Evolutionary conservation across 1,139 yeast species (phyloP), one percentile per base, ranked within the genome.

Genomic region (Pichiaceae sp.): DNA sequence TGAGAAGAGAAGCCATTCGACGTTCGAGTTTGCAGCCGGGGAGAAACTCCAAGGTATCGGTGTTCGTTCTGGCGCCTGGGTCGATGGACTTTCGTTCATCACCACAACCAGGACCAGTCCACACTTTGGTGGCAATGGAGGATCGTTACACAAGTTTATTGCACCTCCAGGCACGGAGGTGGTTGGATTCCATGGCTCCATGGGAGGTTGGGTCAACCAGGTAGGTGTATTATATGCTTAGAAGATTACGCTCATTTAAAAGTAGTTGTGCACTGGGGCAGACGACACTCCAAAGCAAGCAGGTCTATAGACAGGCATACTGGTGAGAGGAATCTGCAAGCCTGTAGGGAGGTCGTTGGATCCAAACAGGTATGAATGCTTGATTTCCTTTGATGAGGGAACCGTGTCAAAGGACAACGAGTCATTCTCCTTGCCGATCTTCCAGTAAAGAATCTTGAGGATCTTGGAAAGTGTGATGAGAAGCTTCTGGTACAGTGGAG

Each of bases 11-110:
- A 62, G 67, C 34, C 78, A 69, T 40, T 56, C 78, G 1, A 93
- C 82, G 37, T 70, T 81, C 42, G 55, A 53, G 2, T 52, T 89
- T 8, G 61, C 63, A 2, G 59, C 57, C 0, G 84, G 76, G 26
- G 96, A 89, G 52, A 45, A 48, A 9, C 63, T 91, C 7, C 54
- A 65, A 3, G 81, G 79, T 29, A 64, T 87, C 40, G 68, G 70
- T 38, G 63, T 86, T 33, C 68, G 95, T 44, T 67, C 77, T 36
- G 97, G 97, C 5, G 78, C 72, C 2, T 91, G 97, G 96, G 65
- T 91, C 14, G 97, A 91, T 63, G 95, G 82, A 1, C 62, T 85
- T 16, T 94, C 83, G 51, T 56, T 80, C 26, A 56, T 72, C 6
- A 74, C 94, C 16, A 72, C 66, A 43, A 64, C 61, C 26, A 63